Base-by-base conservation (phyloP, 768 basidiomycete genomes). In the Kwoniella sp. region DNA sequence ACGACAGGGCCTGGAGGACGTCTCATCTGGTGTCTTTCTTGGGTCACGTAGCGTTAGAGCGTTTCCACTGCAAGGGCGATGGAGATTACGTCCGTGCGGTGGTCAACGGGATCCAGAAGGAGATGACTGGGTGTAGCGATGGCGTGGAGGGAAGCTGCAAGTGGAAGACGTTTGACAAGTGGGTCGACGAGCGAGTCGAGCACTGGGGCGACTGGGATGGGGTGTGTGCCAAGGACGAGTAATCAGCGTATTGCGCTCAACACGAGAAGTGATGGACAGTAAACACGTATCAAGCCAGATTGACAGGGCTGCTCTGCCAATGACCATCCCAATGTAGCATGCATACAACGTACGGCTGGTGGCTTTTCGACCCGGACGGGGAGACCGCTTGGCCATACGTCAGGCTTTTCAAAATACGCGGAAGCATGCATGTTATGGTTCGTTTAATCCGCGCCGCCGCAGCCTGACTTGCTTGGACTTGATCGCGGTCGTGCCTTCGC, bases 21-120 rank as follows among this genome's bases (percentile, higher is more conserved):
- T 70, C 68, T 23, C 71, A 76, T 40, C 57, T 77, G 20, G 59
- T 75, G 8, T 74, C 77, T 1, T 78, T 77, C 73, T 60, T 78
- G 17, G 76, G 77, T 11, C 73, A 76, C 53, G 62, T 78, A 43
- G 70, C 75, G 7, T 58, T 78, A 20, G 77, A 78, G 56, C 57
- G 74, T 17, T 70, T 76, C 55, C 57, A 46, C 22, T 44, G 54
- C 11, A 46, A 39, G 10, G 51, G 40, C 15, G 46, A 43, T 3
- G 60, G 57, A 2, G 69, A 71, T 34, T 75, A 65, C 28, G 69
- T 76, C 12, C 51, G 76, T 2, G 70, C 67, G 3, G 53, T 77
- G n/a, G 73, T 77, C 27, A 77, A 77, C 57, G 76, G 75, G 1
- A 68, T 67, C 32, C 61, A 63, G 14, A 72, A 73, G 60, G 50